Evolutionary conservation across 805 yeast species (phyloP), one percentile per base, ranked within the genome.

Genomic region (Metschnikowia arizonensis): DNA sequence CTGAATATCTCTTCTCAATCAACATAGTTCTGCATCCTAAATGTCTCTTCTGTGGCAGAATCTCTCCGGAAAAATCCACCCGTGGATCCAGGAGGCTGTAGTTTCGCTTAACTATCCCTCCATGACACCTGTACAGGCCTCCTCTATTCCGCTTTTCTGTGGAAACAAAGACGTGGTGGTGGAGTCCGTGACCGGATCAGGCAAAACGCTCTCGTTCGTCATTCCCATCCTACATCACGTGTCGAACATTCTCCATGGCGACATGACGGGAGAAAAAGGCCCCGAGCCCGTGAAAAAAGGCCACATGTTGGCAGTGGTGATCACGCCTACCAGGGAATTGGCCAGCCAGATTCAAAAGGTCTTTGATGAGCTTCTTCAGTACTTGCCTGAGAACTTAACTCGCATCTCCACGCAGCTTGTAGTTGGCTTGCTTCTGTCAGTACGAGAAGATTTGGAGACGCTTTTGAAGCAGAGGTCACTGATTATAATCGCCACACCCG

Each of bases 101-200:
- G 64, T 69, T n/a, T 78, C 90, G 1, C 60, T 84, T 49, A 97
- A 95, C 2, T 90, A 77, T 60, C 76, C 78, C 2, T 62, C 78
- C 10, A 88, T 91, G 97, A 93, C 99, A 0, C 96, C 99, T 0
- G 99, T 93, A 0, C 99, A 93, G 61, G 98, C 99, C 0, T 80
- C 97, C 0, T 83, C 95, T 0, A 85, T 93, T 40, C 99, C 99
- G 0, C 68, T 90, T 48, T 78, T 93, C 52, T 65, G 83, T 18
- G 81, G 81, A 15, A 85, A 89, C 59, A 91, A 91, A 58, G 99
- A 93, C 65, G 97, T 93, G 3, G 93, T 93, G 7, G 98, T 89
- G 1, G 97, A 93, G 61, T 96, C 97, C 0, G 96, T 88, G 1
- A 93, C 99, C 0, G 99, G 99, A 0, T 89, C 97, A 0, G 99